Percentiles rank a stretch among this genome's conserved stretches.
Evolutionary conservation across 345 rosid genomes (phyloP).

Genomic region (Lumnitzera littorea): DNA sequence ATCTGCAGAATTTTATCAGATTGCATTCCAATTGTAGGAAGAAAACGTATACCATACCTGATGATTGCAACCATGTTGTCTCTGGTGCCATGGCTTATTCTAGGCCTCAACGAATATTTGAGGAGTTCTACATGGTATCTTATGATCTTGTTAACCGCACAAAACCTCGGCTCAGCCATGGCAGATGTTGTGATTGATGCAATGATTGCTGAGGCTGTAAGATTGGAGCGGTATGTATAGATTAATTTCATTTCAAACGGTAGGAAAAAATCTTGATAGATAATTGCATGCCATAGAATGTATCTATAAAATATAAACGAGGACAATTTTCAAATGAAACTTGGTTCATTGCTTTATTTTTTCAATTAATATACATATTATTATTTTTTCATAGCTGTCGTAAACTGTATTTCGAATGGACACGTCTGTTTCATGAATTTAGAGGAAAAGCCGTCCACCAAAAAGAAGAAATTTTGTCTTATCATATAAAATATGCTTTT

Average conservation of each 20-base stretch:
- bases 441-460: too few relatives aligned
- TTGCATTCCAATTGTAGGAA: constrained; percentile 82
- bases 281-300: too few relatives aligned
- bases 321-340: too few relatives aligned
- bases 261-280: too few relatives aligned
- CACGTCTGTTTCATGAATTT: too few relatives aligned
- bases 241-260: background rate
- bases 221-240: constrained; percentile 51
- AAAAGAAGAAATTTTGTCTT: too few relatives aligned
- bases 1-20: constrained; percentile 74
- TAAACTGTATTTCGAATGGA: too few relatives aligned
- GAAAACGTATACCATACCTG: constrained; percentile 82
- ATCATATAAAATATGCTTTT: background rate
- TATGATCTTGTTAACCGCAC: constrained; percentile 61
- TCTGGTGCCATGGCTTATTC: constrained; percentile 82
- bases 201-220: constrained; percentile 94
- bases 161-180: constrained; percentile 93
- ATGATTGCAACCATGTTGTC: constrained; percentile 67
- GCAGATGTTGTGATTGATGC: constrained; percentile 97
- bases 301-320: too few relatives aligned
- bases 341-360: too few relatives aligned
- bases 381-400: too few relatives aligned
- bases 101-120: constrained; percentile 43
- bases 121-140: constrained; percentile 62
- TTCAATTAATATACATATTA: too few relatives aligned